Conservation (phyloP, 805 yeast genomes). For the Saccharomycopsis sp. region DNA sequence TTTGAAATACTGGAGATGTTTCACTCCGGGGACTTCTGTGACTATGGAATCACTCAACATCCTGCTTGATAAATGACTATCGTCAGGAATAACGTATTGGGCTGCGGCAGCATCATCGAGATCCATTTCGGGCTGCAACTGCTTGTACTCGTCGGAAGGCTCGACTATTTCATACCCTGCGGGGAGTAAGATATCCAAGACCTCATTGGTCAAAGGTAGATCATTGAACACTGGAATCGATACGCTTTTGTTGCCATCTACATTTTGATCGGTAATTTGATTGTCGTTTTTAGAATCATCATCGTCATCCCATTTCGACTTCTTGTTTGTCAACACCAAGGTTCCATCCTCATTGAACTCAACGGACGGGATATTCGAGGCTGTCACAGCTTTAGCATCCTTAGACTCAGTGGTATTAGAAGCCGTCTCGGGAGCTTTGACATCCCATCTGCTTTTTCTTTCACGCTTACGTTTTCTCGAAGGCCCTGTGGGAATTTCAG, state of each 20-base stretch:
- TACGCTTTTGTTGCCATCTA: not conserved
- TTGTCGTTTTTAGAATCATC: not conserved
- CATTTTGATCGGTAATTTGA: not conserved
- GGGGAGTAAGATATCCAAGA: conserved; percentile 14
- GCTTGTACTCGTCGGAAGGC: conserved; percentile 15
- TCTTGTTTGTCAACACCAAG: not conserved
- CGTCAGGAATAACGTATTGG: conserved; percentile 51
- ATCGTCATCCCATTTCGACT: not conserved
- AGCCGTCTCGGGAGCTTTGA: not conserved
- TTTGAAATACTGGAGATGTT: conserved; percentile 61
- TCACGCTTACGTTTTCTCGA: not conserved
- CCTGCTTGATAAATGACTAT: conserved; percentile 27
- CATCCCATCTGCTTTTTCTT: conserved; percentile 19
- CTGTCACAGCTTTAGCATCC: not conserved
- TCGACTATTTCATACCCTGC: conserved; percentile 16
- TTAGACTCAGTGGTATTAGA: not conserved
- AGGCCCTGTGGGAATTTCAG: not conserved
- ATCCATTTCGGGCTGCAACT: not conserved
- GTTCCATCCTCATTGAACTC: not conserved
- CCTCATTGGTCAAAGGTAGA: conserved; percentile 11
- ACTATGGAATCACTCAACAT: conserved; percentile 35
- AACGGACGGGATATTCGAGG: not conserved
- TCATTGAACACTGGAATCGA: conserved; percentile 13
- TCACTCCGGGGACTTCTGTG: conserved; percentile 55
- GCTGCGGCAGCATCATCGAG: conserved; percentile 21